Evolutionary conservation across 2,329 filamentous ascomycete genomes (phyloP).

Genomic region (Scortechinia acanthostroma): DNA sequence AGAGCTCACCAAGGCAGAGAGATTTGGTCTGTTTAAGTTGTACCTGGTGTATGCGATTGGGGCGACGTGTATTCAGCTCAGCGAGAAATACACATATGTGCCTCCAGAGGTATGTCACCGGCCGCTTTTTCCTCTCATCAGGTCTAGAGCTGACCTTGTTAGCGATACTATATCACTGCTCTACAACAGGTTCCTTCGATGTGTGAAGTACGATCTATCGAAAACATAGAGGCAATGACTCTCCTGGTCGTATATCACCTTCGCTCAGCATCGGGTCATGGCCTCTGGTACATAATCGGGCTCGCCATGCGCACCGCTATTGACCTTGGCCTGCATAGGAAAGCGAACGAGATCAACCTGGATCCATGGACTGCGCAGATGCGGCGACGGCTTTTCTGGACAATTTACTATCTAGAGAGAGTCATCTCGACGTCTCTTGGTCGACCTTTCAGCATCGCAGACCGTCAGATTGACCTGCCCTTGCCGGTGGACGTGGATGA

Average conservation of each 20-base stretch:
- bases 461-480: slow-evolving; percentile 39
- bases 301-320: slow-evolving; percentile 43
- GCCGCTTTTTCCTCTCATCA: neutral
- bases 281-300: slow-evolving; percentile 45
- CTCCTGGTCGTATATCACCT: slow-evolving; percentile 41
- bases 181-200: slow-evolving; percentile 37
- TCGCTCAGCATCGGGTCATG: slow-evolving; percentile 37
- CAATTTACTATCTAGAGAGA: slow-evolving; percentile 38
- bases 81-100: slow-evolving; percentile 28
- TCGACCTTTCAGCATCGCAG: slow-evolving; percentile 37
- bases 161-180: slow-evolving; percentile 39
- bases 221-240: slow-evolving; percentile 43
- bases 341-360: slow-evolving; percentile 29
- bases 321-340: slow-evolving; percentile 39
- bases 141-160: slow-evolving; percentile 3
- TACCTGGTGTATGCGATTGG: slow-evolving; percentile 43
- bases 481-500: slow-evolving; percentile 34
- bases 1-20: slow-evolving; percentile 18
- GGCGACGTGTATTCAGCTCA: slow-evolving; percentile 35
- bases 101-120: slow-evolving; percentile 24
- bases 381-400: slow-evolving; percentile 39
- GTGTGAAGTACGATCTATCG: slow-evolving; percentile 34
- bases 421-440: slow-evolving; percentile 40
- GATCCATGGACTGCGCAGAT: slow-evolving; percentile 31
- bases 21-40: slow-evolving; percentile 38